Percentiles rank a stretch among this genome's conserved stretches.
These are phyloP conservation scores for Rhizopogon roseolus DNA, from an alignment of 768 basidiomycete genomes.

Conservation along the genomic window DNA sequence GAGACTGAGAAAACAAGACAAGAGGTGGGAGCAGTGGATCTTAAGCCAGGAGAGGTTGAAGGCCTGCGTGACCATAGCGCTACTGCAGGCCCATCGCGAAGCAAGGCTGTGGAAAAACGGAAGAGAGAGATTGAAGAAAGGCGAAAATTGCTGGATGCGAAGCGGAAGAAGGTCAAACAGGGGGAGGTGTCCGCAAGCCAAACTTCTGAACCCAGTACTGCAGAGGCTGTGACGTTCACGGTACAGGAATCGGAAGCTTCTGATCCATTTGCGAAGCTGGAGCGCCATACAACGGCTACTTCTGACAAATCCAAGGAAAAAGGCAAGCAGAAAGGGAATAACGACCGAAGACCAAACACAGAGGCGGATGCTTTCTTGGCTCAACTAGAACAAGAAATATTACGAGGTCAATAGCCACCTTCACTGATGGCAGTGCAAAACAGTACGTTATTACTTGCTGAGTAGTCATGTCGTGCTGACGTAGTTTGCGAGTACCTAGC, in stretches of 20 bases:
- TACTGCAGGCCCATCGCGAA: conserved; percentile 26
- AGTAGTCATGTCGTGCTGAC: not conserved
- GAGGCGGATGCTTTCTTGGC: conserved; percentile 67
- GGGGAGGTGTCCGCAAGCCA: not conserved
- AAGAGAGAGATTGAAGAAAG: conserved; percentile 73
- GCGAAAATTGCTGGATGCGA: conserved; percentile 53
- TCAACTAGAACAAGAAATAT: conserved; percentile 58
- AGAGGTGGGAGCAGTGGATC: conserved; percentile 56
- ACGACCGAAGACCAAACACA: conserved; percentile 10
- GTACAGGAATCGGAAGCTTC: conserved; percentile 4
- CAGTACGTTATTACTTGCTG: not conserved
- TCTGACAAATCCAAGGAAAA: conserved; percentile 19
- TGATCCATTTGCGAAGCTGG: conserved; percentile 52
- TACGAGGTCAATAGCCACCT: conserved; percentile 21
- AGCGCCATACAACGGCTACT: conserved; percentile 24
- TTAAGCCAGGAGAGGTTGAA: conserved; percentile 68
- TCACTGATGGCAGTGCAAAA: not conserved
- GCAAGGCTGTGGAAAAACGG: conserved; percentile 60
- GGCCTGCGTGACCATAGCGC: conserved; percentile 53
- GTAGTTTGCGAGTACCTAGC: no score
- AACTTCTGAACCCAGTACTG: not conserved
- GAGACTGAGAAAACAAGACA: conserved; percentile 66
- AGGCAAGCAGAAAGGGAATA: conserved; percentile 7
- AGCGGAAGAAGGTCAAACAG: conserved; percentile 50
- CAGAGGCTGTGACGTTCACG: not conserved